These are phyloP conservation scores for Sphaerulina populicola DNA, from an alignment of 2,329 filamentous ascomycete species.

Conservation along the genomic window DNA sequence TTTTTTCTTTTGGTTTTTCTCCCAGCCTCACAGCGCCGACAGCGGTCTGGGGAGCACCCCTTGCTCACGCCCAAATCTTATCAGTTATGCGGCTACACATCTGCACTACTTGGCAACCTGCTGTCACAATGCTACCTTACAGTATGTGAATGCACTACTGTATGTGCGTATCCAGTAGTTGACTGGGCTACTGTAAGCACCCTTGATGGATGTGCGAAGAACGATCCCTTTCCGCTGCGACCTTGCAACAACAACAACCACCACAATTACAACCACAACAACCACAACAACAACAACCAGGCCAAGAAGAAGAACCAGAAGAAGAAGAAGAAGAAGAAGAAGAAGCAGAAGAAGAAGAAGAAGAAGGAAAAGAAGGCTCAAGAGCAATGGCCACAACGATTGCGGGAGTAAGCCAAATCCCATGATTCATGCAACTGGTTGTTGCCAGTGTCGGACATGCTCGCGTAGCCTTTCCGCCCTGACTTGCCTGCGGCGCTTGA, in stretches of 20 bases:
- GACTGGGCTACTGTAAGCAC: not conserved
- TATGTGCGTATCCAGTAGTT: not conserved
- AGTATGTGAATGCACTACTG: no score
- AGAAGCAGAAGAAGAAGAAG: not conserved
- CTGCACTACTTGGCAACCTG: not conserved
- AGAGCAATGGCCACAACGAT: not conserved
- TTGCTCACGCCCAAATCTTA: constrained; percentile 8
- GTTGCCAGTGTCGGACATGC: not conserved
- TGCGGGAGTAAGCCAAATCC: not conserved
- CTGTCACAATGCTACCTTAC: no score
- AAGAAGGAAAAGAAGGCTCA: not conserved
- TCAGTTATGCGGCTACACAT: constrained; percentile 10
- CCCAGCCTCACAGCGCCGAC: not conserved
- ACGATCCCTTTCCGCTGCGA: constrained; percentile 1
- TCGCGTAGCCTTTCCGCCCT: constrained; percentile 10
- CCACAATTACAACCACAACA: no score
- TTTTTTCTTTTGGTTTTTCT: no score
- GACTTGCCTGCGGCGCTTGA: constrained; percentile 2
- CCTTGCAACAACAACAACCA: not conserved
- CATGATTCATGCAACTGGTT: not conserved
- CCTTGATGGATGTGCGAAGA: not conserved
- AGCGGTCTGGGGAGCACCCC: not conserved
- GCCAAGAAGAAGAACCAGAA: not conserved
- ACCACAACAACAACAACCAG: not conserved
- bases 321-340: not conserved